phyloP scores from a whole-genome alignment of 768 basidiomycete genomes.

The Daedalea quercina region DNA sequence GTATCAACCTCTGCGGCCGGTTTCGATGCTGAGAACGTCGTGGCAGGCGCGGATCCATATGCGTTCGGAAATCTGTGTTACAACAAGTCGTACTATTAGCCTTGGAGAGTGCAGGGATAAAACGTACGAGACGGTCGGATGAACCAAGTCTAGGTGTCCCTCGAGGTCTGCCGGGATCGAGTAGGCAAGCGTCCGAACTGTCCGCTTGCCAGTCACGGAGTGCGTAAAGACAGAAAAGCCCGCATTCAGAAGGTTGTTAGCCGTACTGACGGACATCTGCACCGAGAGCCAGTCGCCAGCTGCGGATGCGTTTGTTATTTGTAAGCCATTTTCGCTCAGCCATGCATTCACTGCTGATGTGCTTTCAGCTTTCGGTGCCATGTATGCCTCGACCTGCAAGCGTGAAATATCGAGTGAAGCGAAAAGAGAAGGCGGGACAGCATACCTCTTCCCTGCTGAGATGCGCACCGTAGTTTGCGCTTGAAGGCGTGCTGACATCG shows the following conservation, averaged over 20 bases:
- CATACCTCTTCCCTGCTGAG: slow-evolving; percentile 31
- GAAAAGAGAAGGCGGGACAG: too few species aligned
- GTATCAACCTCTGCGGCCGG: slow-evolving; percentile 26
- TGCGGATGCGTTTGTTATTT: slow-evolving; percentile 14
- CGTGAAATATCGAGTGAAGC: too few species aligned
- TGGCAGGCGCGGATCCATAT: slow-evolving; percentile 14
- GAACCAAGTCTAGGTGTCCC: slow-evolving; percentile 22
- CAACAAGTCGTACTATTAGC: neutral
- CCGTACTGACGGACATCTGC: slow-evolving; percentile 19
- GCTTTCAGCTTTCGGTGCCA: slow-evolving; percentile 12
- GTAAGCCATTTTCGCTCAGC: slow-evolving; percentile 18
- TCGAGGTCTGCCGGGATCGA: slow-evolving; percentile 22
- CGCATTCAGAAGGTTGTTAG: slow-evolving; percentile 22
- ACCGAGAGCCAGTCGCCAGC: slow-evolving; percentile 23
- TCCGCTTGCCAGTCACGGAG: slow-evolving; percentile 13
- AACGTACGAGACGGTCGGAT: slow-evolving; percentile 18
- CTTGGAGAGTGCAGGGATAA: slow-evolving; percentile 17
- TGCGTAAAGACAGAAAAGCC: slow-evolving; percentile 23
- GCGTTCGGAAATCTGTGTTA: slow-evolving; percentile 3
- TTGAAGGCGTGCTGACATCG: slow-evolving; percentile 32
- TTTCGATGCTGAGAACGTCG: slow-evolving; percentile 16
- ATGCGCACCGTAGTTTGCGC: slow-evolving; percentile 30
- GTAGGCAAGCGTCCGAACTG: slow-evolving; percentile 25
- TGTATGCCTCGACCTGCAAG: slow-evolving; percentile 13
- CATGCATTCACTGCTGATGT: slow-evolving; percentile 19